These are phyloP conservation scores for Angomonas desouzai DNA, from an alignment of 208 protist genomes.

Conservation along the genomic window DNA sequence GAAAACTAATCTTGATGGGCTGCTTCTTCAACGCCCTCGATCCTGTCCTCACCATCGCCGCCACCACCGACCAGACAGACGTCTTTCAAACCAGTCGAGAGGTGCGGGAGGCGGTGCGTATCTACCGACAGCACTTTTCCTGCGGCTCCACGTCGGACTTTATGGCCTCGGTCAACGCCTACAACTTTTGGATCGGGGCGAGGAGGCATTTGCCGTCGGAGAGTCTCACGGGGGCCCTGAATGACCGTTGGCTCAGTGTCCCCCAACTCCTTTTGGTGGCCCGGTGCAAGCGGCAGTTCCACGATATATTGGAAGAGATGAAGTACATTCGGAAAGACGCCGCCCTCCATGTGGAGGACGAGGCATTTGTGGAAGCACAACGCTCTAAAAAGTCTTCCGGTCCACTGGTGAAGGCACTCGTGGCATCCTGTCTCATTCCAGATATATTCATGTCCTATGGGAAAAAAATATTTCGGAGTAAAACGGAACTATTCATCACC, in stretches of 20 bases:
- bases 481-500: conserved; percentile 34
- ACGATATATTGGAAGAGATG: conserved; percentile 43
- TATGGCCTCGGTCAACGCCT: conserved; percentile 84
- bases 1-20: conserved; percentile 92
- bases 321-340: conserved; percentile 32
- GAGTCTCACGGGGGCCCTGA: conserved; percentile 35
- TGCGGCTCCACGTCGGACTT: conserved; percentile 70
- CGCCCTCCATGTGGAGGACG: background rate
- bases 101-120: conserved; percentile 40
- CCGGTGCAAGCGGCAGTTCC: conserved; percentile 72
- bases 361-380: conserved; percentile 48
- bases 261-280: conserved; percentile 53
- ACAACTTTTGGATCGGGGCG: conserved; percentile 82
- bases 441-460: conserved; percentile 58
- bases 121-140: conserved; percentile 80
- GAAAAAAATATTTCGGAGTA: conserved; percentile 39
- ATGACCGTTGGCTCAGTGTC: conserved; percentile 58
- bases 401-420: conserved; percentile 58
- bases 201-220: conserved; percentile 30
- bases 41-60: conserved; percentile 92
- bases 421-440: conserved; percentile 59
- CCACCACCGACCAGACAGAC: conserved; percentile 36
- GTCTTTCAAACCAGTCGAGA: conserved; percentile 62
- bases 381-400: conserved; percentile 59
- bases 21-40: conserved; percentile 91